Conservation (phyloP, 345 rosid species). For the Bruguiera gymnorhiza region DNA sequence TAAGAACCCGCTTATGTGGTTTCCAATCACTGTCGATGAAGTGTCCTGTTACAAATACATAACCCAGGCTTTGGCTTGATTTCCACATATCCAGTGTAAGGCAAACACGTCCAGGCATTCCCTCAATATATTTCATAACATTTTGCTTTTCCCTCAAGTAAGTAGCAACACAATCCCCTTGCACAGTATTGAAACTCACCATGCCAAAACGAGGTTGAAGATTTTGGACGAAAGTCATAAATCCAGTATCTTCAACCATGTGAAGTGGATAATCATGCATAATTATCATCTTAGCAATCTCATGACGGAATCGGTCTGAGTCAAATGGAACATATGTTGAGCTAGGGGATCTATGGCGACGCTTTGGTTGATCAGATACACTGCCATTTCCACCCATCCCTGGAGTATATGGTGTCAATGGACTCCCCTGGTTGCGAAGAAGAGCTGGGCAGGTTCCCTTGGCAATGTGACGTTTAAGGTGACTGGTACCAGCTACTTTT, state of each 20-base stretch:
- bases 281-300: conserved; percentile 81
- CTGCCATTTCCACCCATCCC: conserved; percentile 37
- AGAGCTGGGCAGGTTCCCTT: conserved; percentile 84
- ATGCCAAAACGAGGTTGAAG: conserved; percentile 76
- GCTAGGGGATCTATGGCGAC: conserved; percentile 61
- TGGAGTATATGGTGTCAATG: conserved; percentile 42
- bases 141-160: conserved; percentile 78
- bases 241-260: conserved; percentile 87
- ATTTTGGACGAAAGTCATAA: conserved; percentile 62
- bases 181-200: conserved; percentile 69
- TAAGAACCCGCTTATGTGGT: conserved; percentile 65
- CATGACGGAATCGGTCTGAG: conserved; percentile 70
- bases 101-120: conserved; percentile 71
- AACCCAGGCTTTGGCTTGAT: conserved; percentile 61
- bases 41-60: conserved; percentile 73
- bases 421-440: conserved; percentile 44
- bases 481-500: conserved; percentile 95
- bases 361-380: conserved; percentile 46
- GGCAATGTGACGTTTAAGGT: conserved; percentile 86
- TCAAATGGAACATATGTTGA: conserved; percentile 52
- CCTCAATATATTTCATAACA: conserved; percentile 60
- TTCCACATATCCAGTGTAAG: conserved; percentile 75
- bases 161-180: conserved; percentile 88
- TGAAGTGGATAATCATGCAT: conserved; percentile 86
- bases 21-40: conserved; percentile 82